Conservation (phyloP, 169 alveolate species). For the Gregarina niphandrodes region DNA sequence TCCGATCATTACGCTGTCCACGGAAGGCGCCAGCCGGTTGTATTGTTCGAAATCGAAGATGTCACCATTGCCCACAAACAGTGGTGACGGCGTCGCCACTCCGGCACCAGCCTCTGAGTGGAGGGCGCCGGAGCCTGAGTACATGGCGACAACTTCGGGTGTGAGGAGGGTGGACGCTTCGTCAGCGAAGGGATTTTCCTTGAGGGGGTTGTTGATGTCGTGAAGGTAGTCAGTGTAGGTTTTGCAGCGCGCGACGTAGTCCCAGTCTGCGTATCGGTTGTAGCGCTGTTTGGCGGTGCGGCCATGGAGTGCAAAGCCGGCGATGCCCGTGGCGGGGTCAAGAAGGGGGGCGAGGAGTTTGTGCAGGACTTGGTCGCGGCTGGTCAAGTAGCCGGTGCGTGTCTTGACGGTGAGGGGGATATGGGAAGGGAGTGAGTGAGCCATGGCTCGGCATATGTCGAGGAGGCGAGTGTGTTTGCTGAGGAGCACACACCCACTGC, state of each 20-base stretch:
- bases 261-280: conserved; percentile 13
- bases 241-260: conserved; percentile 3
- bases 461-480: conserved; percentile 16
- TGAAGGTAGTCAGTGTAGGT: no score
- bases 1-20: conserved; percentile 37
- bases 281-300: conserved; percentile 48
- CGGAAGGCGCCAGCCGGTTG: conserved; percentile 12
- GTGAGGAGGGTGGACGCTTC: no score
- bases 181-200: no score
- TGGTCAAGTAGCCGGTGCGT: conserved; percentile 34
- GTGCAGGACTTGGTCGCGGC: conserved; percentile 20
- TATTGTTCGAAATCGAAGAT: conserved; percentile 15
- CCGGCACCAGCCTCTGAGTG: no score
- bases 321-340: no score
- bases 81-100: no score
- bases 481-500: conserved; percentile 19
- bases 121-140: no score
- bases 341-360: no score
- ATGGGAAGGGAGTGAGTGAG: conserved; percentile 15
- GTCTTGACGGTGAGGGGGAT: conserved; percentile 32
- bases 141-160: no score
- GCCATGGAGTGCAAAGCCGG: conserved; percentile 36
- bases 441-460: conserved; percentile 17
- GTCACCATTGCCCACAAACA: neutral
- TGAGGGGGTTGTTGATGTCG: no score